Percentiles rank a stretch among this genome's conserved stretches.
These are phyloP conservation scores for Russula olivacea DNA, from an alignment of 768 basidiomycete genomes.

Conservation along the genomic window DNA sequence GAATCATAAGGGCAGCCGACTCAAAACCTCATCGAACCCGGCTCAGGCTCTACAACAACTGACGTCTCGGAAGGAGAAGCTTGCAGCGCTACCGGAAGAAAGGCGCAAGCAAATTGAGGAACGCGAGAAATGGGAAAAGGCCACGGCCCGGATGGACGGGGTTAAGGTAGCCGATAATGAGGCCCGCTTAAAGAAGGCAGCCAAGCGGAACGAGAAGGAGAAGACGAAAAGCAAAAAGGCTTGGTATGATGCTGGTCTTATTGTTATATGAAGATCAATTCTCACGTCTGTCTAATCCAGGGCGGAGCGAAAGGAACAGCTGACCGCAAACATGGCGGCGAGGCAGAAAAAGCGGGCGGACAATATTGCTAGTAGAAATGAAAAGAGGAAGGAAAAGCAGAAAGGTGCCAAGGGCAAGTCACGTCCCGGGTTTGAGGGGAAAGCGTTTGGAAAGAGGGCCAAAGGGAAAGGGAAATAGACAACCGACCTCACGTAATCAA, in stretches of 20 bases:
- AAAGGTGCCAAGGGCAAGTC: slow-evolving; percentile 53
- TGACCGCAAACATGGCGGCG: slow-evolving; percentile 69
- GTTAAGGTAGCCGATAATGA: slow-evolving; percentile 91
- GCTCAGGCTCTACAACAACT: slow-evolving; percentile 81
- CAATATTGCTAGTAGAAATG: slow-evolving; percentile 83
- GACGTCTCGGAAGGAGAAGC: slow-evolving; percentile 65
- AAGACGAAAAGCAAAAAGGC: slow-evolving; percentile 78
- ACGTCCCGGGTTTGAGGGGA: slow-evolving; percentile 85
- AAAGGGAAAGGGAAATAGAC: background rate
- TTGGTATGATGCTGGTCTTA: slow-evolving; percentile 52
- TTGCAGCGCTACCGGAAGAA: slow-evolving; percentile 73
- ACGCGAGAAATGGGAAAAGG: slow-evolving; percentile 85
- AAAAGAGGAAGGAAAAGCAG: slow-evolving; percentile 59
- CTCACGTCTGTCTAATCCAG: slow-evolving; percentile 37
- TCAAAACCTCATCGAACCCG: slow-evolving; percentile 75
- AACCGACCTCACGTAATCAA: slow-evolving; percentile 6
- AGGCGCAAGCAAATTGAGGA: slow-evolving; percentile 78
- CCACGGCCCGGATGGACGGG: slow-evolving; percentile 80
- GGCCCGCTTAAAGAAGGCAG: slow-evolving; percentile 79
- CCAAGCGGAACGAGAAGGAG: slow-evolving; percentile 87
- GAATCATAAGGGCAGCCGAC: slow-evolving; percentile 43
- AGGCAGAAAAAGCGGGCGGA: slow-evolving; percentile 87
- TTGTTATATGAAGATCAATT: slow-evolving; percentile 1
- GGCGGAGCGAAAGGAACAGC: slow-evolving; percentile 80
- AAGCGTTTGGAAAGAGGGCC: slow-evolving; percentile 55